Conservation (phyloP, 495 filamentous ascomycete genomes). For the Glutinoglossum americanum region DNA sequence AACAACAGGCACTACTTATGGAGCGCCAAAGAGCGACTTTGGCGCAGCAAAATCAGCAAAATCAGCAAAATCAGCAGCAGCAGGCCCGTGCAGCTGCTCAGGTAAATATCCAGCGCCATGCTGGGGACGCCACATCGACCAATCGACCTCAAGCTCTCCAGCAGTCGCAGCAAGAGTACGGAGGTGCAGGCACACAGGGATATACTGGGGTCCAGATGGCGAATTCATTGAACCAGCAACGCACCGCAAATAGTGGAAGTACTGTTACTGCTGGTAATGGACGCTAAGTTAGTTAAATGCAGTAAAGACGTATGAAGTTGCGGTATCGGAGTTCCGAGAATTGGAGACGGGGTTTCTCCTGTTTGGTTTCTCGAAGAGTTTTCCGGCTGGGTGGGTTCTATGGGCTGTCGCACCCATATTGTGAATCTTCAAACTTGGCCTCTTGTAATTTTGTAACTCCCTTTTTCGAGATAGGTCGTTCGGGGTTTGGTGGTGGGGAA, state of each 20-base stretch:
- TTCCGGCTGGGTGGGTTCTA: not conserved
- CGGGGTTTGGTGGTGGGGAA: not conserved
- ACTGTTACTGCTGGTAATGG: conserved; percentile 1
- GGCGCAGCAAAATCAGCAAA: conserved; percentile 12
- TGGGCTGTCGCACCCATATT: not conserved
- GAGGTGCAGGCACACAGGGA: not conserved
- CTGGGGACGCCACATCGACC: not conserved
- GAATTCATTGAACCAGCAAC: not conserved
- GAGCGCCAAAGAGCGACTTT: conserved; percentile 14
- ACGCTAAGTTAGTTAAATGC: not conserved
- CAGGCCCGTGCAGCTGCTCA: not conserved
- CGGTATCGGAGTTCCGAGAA: not conserved
- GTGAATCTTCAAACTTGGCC: not conserved
- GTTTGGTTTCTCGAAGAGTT: not conserved
- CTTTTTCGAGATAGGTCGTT: not conserved
- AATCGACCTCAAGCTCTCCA: not conserved
- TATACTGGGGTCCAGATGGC: not conserved
- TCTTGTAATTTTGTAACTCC: not conserved
- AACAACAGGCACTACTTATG: conserved; percentile 15
- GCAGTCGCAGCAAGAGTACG: not conserved
- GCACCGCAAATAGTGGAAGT: not conserved
- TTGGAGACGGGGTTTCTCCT: not conserved
- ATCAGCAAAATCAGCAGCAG: conserved; percentile 3
- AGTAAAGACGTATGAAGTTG: not conserved
- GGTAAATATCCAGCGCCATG: not conserved